A percentile compares a stretch with the other conserved stretches of the same genome.
Conservation (phyloP, 176 grass and related monocot genomes). For the Bromus sterilis region DNA sequence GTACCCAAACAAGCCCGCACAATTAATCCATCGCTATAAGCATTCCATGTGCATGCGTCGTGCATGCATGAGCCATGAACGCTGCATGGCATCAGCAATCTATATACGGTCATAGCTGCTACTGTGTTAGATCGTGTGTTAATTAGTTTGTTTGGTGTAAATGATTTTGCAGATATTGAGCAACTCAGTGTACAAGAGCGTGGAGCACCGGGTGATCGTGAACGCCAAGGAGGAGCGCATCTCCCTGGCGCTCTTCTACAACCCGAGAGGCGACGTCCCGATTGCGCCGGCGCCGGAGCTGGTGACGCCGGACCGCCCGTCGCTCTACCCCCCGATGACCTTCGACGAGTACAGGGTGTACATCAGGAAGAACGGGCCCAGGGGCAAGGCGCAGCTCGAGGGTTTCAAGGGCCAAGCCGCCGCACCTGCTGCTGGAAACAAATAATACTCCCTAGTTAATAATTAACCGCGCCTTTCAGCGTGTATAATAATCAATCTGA, state of each 20-base stretch:
- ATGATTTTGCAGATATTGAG: slow-evolving; percentile 48
- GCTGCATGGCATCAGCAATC: not conserved
- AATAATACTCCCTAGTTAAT: not conserved
- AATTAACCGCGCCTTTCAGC: not conserved
- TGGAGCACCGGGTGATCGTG: slow-evolving; percentile 70
- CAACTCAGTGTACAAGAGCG: slow-evolving; percentile 63
- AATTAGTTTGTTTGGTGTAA: not conserved
- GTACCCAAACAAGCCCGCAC: not conserved
- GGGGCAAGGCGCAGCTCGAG: slow-evolving; percentile 66
- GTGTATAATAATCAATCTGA: not conserved
- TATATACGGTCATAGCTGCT: too few relatives aligned
- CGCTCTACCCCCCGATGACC: slow-evolving; percentile 72
- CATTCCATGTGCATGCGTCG: not conserved
- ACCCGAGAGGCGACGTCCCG: slow-evolving; percentile 52
- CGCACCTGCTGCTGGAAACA: not conserved
- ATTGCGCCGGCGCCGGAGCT: slow-evolving; percentile 48
- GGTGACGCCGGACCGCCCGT: slow-evolving; percentile 31
- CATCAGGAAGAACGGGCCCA: slow-evolving; percentile 56
- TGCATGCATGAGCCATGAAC: not conserved
- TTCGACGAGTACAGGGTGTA: slow-evolving; percentile 63
- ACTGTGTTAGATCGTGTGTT: not conserved
- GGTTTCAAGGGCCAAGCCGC: slow-evolving; percentile 42
- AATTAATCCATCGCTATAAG: not conserved
- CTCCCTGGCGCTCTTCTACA: slow-evolving; percentile 89
- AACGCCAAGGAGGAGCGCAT: slow-evolving; percentile 58